Evolutionary conservation across 176 grass and related monocot genomes (phyloP).

Genomic region (Tillandsia fasciculata): DNA sequence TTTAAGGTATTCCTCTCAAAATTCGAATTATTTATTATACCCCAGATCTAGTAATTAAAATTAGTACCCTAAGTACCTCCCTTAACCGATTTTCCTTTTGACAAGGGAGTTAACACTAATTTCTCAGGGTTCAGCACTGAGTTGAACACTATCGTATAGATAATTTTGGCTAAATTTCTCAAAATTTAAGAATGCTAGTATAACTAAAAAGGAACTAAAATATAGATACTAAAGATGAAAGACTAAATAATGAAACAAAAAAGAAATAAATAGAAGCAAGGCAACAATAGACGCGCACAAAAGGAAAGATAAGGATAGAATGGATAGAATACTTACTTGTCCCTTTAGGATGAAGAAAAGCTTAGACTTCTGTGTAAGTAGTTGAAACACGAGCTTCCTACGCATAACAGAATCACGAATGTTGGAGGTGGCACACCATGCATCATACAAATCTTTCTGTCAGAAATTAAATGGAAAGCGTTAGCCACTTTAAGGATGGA

Average conservation of each 20-base stretch:
- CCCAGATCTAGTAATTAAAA: too few relatives aligned
- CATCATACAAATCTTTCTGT: slow-evolving; percentile 81
- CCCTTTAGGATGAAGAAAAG: slow-evolving; percentile 72
- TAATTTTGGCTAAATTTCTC: neutral
- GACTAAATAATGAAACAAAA: slow-evolving; percentile 1
- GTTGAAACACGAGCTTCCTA: slow-evolving; percentile 67
- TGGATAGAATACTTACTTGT: slow-evolving; percentile 45
- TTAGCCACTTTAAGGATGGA: neutral
- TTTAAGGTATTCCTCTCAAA: neutral
- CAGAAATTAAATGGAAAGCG: slow-evolving; percentile 5
- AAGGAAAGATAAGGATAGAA: slow-evolving; percentile 7
- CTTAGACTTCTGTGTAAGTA: slow-evolving; percentile 56
- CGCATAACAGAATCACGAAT: slow-evolving; percentile 73
- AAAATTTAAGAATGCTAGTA: neutral
- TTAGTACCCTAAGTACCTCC: too few relatives aligned
- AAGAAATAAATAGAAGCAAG: slow-evolving; percentile 5
- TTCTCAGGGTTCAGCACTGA: neutral
- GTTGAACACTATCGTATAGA: neutral
- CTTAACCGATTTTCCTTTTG: neutral
- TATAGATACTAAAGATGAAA: neutral
- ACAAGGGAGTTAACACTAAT: neutral
- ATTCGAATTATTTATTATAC: too few relatives aligned
- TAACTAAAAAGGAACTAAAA: neutral
- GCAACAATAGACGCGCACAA: neutral
- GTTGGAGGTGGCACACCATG: slow-evolving; percentile 66